A percentile compares a stretch with the other conserved stretches of the same genome.
Conservation (phyloP, 768 basidiomycete species). For the Boletus insuetus region DNA sequence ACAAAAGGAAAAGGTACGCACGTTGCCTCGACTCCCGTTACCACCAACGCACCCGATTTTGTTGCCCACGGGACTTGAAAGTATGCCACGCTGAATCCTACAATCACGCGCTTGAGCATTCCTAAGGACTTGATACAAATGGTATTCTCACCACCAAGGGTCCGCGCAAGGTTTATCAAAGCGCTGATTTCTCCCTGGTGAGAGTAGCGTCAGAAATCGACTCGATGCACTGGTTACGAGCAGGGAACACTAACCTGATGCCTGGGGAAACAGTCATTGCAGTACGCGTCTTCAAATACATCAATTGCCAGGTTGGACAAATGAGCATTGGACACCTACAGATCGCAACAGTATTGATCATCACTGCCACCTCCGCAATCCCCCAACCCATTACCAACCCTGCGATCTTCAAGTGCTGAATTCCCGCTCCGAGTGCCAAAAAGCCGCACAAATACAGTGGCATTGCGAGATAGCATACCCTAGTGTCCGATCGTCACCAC, state of each 20-base stretch:
- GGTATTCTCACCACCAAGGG: constrained; percentile 25
- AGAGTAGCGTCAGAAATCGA: neutral
- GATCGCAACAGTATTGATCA: constrained; percentile 41
- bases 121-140: neutral
- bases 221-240: neutral
- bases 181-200: constrained; percentile 43
- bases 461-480: constrained; percentile 39
- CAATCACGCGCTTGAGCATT: neutral
- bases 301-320: neutral
- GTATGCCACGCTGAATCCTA: constrained; percentile 39
- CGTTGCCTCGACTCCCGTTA: constrained; percentile 40
- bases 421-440: constrained; percentile 38
- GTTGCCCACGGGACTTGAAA: constrained; percentile 42
- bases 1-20: constrained; percentile 14
- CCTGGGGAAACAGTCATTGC: constrained; percentile 38
- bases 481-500: neutral
- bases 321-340: constrained; percentile 24
- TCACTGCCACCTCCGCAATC: constrained; percentile 35
- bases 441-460: constrained; percentile 43
- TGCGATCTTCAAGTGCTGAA: constrained; percentile 30
- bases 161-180: constrained; percentile 41
- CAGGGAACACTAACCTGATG: constrained; percentile 19
- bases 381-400: constrained; percentile 44
- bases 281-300: constrained; percentile 34
- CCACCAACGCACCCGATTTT: constrained; percentile 32